Evolutionary conservation across 768 basidiomycete species (phyloP), one percentile per base, ranked within the genome.

Genomic region (Obba rivulosa): DNA sequence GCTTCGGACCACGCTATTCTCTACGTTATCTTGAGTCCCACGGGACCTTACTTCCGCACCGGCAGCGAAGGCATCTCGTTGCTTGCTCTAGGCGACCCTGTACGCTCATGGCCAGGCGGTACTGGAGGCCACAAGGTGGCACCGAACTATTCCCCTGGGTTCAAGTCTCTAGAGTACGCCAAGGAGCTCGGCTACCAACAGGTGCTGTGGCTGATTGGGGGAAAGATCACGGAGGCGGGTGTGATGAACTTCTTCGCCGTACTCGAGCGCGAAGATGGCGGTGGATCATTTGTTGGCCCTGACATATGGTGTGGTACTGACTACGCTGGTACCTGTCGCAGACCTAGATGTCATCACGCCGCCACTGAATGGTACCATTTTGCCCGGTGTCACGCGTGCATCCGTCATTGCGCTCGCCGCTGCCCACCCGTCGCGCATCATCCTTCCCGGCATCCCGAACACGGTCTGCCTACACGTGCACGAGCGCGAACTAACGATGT

Each of bases 351-450:
- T 96, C 45, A 74, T 91, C 54, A 96, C 95, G 1, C 89, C 94
- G 2, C 87, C 91, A 13, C 70, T 96, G 51, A 90, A 88, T 62
- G 92, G 93, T 41, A 86, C 90, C 67, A 91, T 97, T 59, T 79
- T 98, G 1, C 92, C 93, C 2, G 92, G 94, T 39, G 81, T 97
- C 20, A 96, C 93, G 8, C 83, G 94, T 52, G 86, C 87, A 58
- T 92, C 90, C 21, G 82, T 88, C 37, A 77, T 96, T 34, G 59
- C 73, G 0, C 82, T 97, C 38, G 78, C 80, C 3, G 69, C 78
- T 14, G 82, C 80, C 8, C 88, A 90, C 53, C 55, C 56, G 7
- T 48, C 53, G 16, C 65, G 66, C 28, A 60, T 54, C 41, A 47
- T 51, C 43, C 66, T 79, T 47, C 68, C 66, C 3, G 69, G 70